Evolutionary conservation across 768 basidiomycete species (phyloP).

Genomic region (Suillus subalutaceus): DNA sequence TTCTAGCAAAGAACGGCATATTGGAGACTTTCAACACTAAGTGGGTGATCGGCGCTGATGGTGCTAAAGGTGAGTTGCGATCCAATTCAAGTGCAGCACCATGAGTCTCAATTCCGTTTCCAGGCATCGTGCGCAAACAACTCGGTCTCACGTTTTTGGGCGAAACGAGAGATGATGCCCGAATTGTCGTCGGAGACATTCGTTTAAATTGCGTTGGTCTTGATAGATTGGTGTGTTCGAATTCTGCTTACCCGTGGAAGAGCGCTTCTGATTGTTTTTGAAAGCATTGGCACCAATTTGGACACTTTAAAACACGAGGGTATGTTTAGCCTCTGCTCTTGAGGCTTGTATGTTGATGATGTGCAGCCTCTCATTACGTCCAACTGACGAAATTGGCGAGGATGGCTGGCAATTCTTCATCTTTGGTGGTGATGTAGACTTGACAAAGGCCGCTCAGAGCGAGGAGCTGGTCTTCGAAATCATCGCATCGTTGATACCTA

Average conservation of each 20-base stretch:
- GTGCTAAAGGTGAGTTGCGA: constrained; percentile 20
- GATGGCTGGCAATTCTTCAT: constrained; percentile 28
- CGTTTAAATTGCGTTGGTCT: constrained; percentile 39
- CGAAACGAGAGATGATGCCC: constrained; percentile 31
- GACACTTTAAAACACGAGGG: constrained; percentile 24
- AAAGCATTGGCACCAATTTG: constrained; percentile 41
- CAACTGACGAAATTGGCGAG: constrained; percentile 23
- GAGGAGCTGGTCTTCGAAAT: constrained; percentile 31
- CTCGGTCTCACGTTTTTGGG: constrained; percentile 23
- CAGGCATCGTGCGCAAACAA: constrained; percentile 14
- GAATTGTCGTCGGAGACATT: constrained; percentile 37
- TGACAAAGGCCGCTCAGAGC: constrained; percentile 20
- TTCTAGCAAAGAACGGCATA: constrained; percentile 4
- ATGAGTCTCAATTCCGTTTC: not conserved
- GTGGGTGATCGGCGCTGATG: constrained; percentile 22
- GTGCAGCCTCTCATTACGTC: constrained; percentile 16
- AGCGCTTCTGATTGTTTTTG: not conserved
- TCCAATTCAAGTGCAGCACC: not conserved
- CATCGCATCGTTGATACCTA: constrained; percentile 22
- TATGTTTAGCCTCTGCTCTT: not conserved
- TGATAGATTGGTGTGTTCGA: constrained; percentile 35
- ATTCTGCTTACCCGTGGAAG: not conserved
- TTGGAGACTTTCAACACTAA: constrained; percentile 4
- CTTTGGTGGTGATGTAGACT: constrained; percentile 9
- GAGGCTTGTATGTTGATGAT: not conserved